Conservation (phyloP, 2,329 filamentous ascomycete species). For the Ambrosiella cleistominuta region DNA sequence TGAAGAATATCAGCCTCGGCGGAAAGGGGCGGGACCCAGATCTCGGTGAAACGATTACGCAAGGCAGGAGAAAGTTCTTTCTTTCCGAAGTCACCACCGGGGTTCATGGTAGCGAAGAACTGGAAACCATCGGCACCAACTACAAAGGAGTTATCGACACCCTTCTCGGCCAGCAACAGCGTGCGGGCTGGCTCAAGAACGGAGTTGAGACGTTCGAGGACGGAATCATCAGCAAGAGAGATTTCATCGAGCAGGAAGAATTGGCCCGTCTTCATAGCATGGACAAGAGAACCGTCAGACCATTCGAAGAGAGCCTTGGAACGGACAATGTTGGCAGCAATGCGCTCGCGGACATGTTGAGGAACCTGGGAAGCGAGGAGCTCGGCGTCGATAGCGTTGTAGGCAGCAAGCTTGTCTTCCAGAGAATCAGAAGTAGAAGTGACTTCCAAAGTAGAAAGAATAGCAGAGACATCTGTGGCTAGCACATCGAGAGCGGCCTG, state of each 20-base stretch:
- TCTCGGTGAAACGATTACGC: slow-evolving; percentile 93
- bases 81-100: slow-evolving; percentile 95
- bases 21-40: slow-evolving; percentile 85
- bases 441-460: slow-evolving; percentile 25
- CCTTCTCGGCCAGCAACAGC: slow-evolving; percentile 84
- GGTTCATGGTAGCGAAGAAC: slow-evolving; percentile 98
- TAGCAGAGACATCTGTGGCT: slow-evolving; percentile 37
- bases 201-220: slow-evolving; percentile 88
- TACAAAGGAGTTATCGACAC: slow-evolving; percentile 64
- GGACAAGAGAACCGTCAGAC: slow-evolving; percentile 82
- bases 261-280: slow-evolving; percentile 77
- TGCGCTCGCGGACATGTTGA: slow-evolving; percentile 27
- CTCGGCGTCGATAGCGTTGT: slow-evolving; percentile 30
- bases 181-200: slow-evolving; percentile 79
- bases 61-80: slow-evolving; percentile 89
- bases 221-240: slow-evolving; percentile 91
- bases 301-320: slow-evolving; percentile 86
- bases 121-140: slow-evolving; percentile 67
- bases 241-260: slow-evolving; percentile 96
- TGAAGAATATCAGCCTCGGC: slow-evolving; percentile 72
- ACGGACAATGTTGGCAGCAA: slow-evolving; percentile 36
- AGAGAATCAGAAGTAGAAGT: not conserved
- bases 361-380: slow-evolving; percentile 28
- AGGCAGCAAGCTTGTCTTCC: slow-evolving; percentile 17
- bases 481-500: slow-evolving; percentile 52